These are phyloP conservation scores for Globisporangium splendens DNA, from an alignment of 352 stramenopile species.

Conservation along the genomic window DNA sequence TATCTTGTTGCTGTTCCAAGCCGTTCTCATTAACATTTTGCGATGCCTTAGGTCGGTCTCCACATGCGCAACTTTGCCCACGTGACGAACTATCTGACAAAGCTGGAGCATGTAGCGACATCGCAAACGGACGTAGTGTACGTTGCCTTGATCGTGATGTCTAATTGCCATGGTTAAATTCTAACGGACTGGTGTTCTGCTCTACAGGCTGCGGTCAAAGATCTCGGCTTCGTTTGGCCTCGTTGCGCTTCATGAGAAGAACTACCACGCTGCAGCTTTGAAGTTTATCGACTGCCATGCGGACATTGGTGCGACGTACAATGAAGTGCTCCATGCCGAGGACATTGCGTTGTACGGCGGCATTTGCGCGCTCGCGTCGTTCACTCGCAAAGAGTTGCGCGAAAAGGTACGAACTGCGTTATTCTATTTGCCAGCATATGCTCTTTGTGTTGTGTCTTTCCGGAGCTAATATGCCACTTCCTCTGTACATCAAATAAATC, in stretches of 20 bases:
- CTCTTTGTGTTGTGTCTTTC: no score
- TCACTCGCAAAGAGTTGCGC: slow-evolving; percentile 77
- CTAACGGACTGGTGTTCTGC: not conserved
- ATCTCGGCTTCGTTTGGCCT: slow-evolving; percentile 74
- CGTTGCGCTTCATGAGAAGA: slow-evolving; percentile 76
- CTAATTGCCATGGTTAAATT: not conserved
- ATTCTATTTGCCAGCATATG: no score
- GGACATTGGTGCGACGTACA: slow-evolving; percentile 80
- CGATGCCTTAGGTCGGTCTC: slow-evolving; percentile 42
- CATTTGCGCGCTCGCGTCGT: slow-evolving; percentile 82
- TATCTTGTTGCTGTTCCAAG: not conserved
- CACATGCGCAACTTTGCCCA: slow-evolving; percentile 86
- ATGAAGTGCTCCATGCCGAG: slow-evolving; percentile 78
- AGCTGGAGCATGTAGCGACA: slow-evolving; percentile 75
- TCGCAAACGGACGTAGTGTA: slow-evolving; percentile 74
- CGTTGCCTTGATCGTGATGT: slow-evolving; percentile 4
- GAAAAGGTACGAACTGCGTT: slow-evolving; percentile 38
- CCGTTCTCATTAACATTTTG: not conserved
- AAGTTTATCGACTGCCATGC: slow-evolving; percentile 82
- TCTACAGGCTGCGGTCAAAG: slow-evolving; percentile 73
- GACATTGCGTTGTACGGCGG: slow-evolving; percentile 87
- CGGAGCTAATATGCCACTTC: not conserved
- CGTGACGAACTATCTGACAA: slow-evolving; percentile 85
- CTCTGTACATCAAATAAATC: not conserved
- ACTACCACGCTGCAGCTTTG: slow-evolving; percentile 69